A percentile compares a stretch with the other conserved stretches of the same genome.
These are phyloP conservation scores for Phyllostachys edulis DNA, from an alignment of 176 grass and related monocot species.

Conservation along the genomic window DNA sequence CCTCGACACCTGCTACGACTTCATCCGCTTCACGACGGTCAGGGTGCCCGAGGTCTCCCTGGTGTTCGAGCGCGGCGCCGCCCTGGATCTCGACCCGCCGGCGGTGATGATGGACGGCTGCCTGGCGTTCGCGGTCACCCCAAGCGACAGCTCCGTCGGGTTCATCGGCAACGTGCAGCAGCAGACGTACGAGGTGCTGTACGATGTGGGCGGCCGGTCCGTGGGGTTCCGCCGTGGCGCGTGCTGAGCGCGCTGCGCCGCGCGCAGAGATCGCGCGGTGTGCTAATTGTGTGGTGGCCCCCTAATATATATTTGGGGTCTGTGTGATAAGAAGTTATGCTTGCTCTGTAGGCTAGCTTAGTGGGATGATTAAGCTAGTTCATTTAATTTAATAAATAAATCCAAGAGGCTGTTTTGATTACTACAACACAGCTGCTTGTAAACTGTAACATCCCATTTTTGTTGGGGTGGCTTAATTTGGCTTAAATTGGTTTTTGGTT, in stretches of 20 bases:
- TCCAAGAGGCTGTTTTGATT: too few relatives aligned
- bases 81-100: constrained; percentile 23
- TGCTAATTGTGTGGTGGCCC: too few relatives aligned
- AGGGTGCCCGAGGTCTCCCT: constrained; percentile 35
- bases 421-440: too few relatives aligned
- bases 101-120: constrained; percentile 50
- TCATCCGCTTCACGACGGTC: constrained; percentile 22
- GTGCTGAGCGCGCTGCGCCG: constrained; percentile 28
- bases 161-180: constrained; percentile 92
- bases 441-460: too few relatives aligned
- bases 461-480: too few relatives aligned
- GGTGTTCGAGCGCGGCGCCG: constrained; percentile 16
- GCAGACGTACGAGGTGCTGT: constrained; percentile 67
- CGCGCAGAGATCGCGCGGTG: too few relatives aligned
- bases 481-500: too few relatives aligned
- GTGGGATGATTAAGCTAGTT: too few relatives aligned
- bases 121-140: constrained; percentile 57
- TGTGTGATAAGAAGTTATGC: too few relatives aligned
- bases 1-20: constrained; percentile 64
- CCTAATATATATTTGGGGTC: too few relatives aligned
- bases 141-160: constrained; percentile 43
- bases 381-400: too few relatives aligned
- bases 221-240: constrained; percentile 54
- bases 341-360: too few relatives aligned
- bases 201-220: constrained; percentile 43